Percentiles rank a stretch among this genome's conserved stretches.
phyloP scores from a whole-genome alignment of 345 rosid species.

The Citrus trifoliata region DNA sequence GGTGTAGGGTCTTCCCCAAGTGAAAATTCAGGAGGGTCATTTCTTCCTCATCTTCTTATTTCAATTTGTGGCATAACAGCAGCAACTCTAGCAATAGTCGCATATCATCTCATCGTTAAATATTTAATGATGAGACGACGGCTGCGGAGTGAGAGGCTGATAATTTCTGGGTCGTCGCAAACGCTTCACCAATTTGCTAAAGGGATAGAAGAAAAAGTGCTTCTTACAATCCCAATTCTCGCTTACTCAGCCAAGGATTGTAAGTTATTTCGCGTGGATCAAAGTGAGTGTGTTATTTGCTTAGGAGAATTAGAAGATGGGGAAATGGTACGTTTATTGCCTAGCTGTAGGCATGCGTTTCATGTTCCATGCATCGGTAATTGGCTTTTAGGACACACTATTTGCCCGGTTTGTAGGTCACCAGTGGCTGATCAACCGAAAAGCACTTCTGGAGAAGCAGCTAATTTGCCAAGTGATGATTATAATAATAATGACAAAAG shows the following conservation, averaged over 20 bases:
- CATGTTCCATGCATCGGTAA: conserved; percentile 66
- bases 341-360: conserved; percentile 65
- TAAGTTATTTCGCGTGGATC: conserved; percentile 10
- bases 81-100: conserved; percentile 18
- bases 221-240: conserved; percentile 36
- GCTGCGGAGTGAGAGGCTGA: not conserved
- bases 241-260: conserved; percentile 16
- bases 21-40: conserved; percentile 11
- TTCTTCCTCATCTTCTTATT: conserved; percentile 36
- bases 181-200: not conserved
- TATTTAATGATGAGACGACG: conserved; percentile 18
- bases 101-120: conserved; percentile 35
- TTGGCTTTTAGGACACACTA: conserved; percentile 61
- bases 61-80: conserved; percentile 31
- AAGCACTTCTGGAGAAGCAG: not conserved
- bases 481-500: not conserved
- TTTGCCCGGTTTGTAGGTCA: conserved; percentile 67
- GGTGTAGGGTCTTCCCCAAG: not conserved
- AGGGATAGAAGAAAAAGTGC: conserved; percentile 36
- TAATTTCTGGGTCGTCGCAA: not conserved
- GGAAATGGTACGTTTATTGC: conserved; percentile 54
- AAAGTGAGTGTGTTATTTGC: conserved; percentile 50
- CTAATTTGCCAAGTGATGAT: not conserved
- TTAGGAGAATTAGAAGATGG: conserved; percentile 48
- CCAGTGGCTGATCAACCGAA: conserved; percentile 7